Conservation (phyloP, 306 rosid genomes). For the Quercus ilex region DNA sequence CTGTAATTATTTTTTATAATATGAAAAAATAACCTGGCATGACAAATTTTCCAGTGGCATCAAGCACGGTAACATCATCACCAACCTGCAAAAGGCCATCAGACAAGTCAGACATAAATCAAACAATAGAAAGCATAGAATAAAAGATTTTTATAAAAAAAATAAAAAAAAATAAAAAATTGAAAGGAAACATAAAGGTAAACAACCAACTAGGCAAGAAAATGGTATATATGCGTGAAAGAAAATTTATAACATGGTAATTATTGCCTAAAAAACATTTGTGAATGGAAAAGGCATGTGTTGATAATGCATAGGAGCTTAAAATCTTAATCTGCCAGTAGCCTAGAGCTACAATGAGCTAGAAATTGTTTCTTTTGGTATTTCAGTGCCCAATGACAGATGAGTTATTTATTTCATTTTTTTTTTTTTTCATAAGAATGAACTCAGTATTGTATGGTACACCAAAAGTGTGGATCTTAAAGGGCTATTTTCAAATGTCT, state of each 20-base stretch:
- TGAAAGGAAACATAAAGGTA: background rate
- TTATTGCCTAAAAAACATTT: background rate
- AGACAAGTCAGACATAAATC: background rate
- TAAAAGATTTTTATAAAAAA: background rate
- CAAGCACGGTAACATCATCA: slow-evolving; percentile 72
- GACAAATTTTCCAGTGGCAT: slow-evolving; percentile 91
- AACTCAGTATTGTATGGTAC: background rate
- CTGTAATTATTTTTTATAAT: background rate
- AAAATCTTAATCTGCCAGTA: background rate
- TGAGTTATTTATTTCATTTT: background rate
- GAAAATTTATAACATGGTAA: background rate
- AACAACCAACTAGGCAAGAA: background rate
- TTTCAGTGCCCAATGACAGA: background rate
- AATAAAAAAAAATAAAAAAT: too few relatives aligned
- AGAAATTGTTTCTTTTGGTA: background rate
- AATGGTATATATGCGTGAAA: background rate
- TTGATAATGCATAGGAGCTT: background rate
- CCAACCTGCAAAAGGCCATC: slow-evolving; percentile 53
- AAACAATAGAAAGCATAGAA: slow-evolving; percentile 12
- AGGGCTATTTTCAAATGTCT: background rate
- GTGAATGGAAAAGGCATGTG: background rate
- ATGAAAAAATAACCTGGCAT: slow-evolving; percentile 76
- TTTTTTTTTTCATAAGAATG: too few relatives aligned
- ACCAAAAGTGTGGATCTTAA: background rate
- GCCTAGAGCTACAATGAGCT: background rate